Evolutionary conservation across 164 flowering plant genomes (phyloP), one percentile per base, ranked within the genome.

Genomic region (Chloranthus sessilifolius): DNA sequence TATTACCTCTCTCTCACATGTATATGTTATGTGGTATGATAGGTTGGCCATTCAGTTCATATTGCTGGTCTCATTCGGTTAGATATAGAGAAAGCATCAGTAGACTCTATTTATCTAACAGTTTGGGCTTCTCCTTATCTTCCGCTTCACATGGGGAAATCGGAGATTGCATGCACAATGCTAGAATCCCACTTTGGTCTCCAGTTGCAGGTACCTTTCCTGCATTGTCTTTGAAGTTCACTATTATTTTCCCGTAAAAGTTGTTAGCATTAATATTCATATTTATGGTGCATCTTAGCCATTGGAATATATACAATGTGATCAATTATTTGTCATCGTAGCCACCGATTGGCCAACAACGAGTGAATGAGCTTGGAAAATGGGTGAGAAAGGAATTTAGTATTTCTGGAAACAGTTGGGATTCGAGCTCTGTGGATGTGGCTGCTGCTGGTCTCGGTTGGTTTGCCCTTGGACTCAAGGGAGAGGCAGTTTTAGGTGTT

Each of bases 101-200:
- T 61, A 3, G 79, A 74, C 33, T 61, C 84, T 20, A 33, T 76
- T 41, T 74, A 74, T 48, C 56, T 79, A 41, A 86, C 95, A 12
- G 83, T 84, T 2, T 90, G 97, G 95, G 95, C 97, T 34, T 85
- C 98, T 20, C 82, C 82, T 58, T 53, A 70, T 66, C 81, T 92
- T 47, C 96, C 98, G n/a, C 55, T 92, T 38, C 95, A 92, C 58
- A 88, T 88, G 96, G 98, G 98, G 40, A 92, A 70, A 68, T 74
- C 76, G 8, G 88, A 92, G 55, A 82, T 80, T 66, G 83, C 75
- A 19, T 8, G 55, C 52, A 64, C 46, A 23, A 83, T 85, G 80
- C n/a, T 72, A 25, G 85, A 82, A 62, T 67, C 80, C 6, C 96
- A 88, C 79, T 85, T 92, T 49, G 98, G 98, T 30, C 73, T 43